Conservation (phyloP, 345 rosid species). For the Boechera stricta region DNA sequence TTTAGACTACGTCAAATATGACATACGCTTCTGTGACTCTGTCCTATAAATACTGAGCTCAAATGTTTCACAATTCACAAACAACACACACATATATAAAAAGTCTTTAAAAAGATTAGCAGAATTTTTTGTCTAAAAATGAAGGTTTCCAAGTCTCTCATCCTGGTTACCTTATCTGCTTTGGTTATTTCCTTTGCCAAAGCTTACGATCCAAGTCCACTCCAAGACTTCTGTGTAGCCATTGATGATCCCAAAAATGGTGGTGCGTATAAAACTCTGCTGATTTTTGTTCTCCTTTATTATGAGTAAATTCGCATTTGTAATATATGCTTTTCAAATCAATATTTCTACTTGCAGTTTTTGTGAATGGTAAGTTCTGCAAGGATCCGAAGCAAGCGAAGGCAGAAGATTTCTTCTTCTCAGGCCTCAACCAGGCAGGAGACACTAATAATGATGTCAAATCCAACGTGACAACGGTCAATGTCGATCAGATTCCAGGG, state of each 20-base stretch:
- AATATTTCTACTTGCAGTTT: slow-evolving; percentile 27
- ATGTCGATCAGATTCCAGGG: slow-evolving; percentile 43
- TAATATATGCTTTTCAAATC: not conserved
- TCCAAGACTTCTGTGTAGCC: slow-evolving; percentile 34
- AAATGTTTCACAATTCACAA: slow-evolving; percentile 11
- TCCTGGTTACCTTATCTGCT: not conserved
- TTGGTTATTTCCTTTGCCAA: slow-evolving; percentile 10
- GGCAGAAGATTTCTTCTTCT: slow-evolving; percentile 34
- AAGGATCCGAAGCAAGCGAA: slow-evolving; percentile 30
- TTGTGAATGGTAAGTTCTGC: slow-evolving; percentile 41
- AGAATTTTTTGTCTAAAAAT: not conserved
- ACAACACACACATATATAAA: not conserved
- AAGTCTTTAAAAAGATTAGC: not conserved
- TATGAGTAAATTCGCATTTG: not conserved
- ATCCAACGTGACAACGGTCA: slow-evolving; percentile 35
- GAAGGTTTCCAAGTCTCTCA: slow-evolving; percentile 8
- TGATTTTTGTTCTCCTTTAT: not conserved
- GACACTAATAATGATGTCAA: slow-evolving; percentile 15
- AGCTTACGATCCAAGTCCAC: slow-evolving; percentile 36
- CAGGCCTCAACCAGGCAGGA: slow-evolving; percentile 29
- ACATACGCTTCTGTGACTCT: not conserved
- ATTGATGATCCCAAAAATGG: slow-evolving; percentile 11
- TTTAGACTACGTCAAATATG: slow-evolving; percentile 25
- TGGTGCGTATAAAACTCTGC: slow-evolving; percentile 9
- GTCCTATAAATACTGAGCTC: slow-evolving; percentile 7